Conservation (phyloP, 75 land plant genomes). For the Cupressus sempervirens region DNA sequence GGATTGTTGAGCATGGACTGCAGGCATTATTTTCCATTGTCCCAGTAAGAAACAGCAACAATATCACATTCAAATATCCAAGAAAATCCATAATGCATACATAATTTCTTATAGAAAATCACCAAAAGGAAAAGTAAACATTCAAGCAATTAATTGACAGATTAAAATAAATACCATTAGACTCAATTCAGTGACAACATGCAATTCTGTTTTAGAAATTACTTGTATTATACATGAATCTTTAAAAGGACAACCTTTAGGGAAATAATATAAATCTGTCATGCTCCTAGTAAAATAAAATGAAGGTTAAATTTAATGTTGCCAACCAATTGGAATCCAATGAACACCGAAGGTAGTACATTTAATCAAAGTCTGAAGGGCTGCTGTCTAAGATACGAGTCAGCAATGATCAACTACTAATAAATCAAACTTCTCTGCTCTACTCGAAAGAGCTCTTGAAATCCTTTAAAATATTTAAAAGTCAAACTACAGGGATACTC, state of each 20-base stretch:
- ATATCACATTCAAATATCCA: not conserved
- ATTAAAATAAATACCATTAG: not conserved
- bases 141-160: not conserved
- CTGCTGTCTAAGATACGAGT: not conserved
- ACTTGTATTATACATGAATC: not conserved
- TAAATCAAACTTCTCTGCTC: not conserved
- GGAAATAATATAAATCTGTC: not conserved
- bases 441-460: too few species aligned
- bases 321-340: not conserved
- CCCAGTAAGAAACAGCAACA: not conserved
- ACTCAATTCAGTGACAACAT: not conserved
- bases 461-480: too few species aligned
- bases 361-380: not conserved
- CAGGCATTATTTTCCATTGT: constrained; percentile 7
- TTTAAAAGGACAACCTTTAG: not conserved
- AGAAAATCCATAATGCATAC: not conserved
- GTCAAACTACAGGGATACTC: too few species aligned
- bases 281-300: not conserved
- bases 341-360: not conserved
- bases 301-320: not conserved
- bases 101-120: not conserved
- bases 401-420: not conserved
- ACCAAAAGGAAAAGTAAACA: not conserved
- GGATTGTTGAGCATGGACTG: constrained; percentile 52
- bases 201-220: not conserved